These are phyloP conservation scores for Acer yangbiense DNA, from an alignment of 345 rosid genomes.

Conservation along the genomic window DNA sequence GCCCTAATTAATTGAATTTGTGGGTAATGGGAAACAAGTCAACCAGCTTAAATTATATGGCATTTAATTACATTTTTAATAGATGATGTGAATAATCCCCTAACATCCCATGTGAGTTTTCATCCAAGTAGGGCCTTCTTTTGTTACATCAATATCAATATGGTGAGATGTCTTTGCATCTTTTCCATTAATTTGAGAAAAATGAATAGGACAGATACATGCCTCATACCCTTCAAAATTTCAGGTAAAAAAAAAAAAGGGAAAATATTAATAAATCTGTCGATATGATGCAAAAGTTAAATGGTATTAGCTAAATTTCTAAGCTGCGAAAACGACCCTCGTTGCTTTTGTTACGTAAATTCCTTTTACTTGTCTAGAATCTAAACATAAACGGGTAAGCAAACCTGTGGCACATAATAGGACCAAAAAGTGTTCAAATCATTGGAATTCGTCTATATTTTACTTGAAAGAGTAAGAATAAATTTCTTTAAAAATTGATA, in stretches of 20 bases:
- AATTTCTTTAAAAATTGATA: too few species aligned
- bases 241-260: not conserved
- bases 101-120: constrained; percentile 45
- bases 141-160: not conserved
- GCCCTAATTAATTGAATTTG: constrained; percentile 27
- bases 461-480: not conserved
- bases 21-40: constrained; percentile 18
- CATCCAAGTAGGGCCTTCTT: constrained; percentile 30
- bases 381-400: too few species aligned
- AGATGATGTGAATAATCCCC: constrained; percentile 27
- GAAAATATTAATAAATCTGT: not conserved
- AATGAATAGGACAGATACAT: not conserved
- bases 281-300: not conserved
- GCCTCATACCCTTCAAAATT: not conserved
- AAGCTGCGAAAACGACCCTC: constrained; percentile 12
- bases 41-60: constrained; percentile 1
- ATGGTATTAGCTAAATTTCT: not conserved
- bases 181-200: constrained; percentile 14
- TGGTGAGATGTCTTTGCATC: constrained; percentile 23
- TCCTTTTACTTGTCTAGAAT: constrained; percentile 2
- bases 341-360: not conserved
- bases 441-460: too few species aligned
- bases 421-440: not conserved
- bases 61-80: constrained; percentile 8
- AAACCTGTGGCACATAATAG: not conserved